A percentile compares a stretch with the other conserved stretches of the same genome.
phyloP scores from a whole-genome alignment of 768 basidiomycete genomes.

The Lactarius sp. region DNA sequence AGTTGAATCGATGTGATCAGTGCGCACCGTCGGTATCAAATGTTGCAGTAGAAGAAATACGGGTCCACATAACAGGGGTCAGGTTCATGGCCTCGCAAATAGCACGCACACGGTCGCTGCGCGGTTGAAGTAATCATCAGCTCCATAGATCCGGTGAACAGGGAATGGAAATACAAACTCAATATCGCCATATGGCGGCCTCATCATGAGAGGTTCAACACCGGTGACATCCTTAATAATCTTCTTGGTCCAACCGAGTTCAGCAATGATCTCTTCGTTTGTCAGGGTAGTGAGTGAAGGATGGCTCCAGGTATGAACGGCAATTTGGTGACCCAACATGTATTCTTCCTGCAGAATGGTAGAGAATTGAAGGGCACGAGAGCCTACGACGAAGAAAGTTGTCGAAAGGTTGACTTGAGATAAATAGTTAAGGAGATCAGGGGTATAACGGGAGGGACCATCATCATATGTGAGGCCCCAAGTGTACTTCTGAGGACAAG shows the following conservation, averaged over 20 bases:
- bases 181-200: constrained; percentile 79
- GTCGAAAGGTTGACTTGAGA: constrained; percentile 59
- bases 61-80: constrained; percentile 81
- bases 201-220: constrained; percentile 72
- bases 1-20: constrained; percentile 1
- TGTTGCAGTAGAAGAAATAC: constrained; percentile 50
- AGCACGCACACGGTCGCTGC: constrained; percentile 82
- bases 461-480: constrained; percentile 70
- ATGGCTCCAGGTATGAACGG: constrained; percentile 70
- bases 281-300: constrained; percentile 63
- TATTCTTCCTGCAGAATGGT: constrained; percentile 68
- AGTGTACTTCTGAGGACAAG: constrained; percentile 61
- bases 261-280: constrained; percentile 80
- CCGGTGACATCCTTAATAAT: constrained; percentile 78
- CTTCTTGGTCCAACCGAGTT: constrained; percentile 84
- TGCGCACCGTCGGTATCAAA: constrained; percentile 65
- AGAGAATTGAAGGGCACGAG: constrained; percentile 69
- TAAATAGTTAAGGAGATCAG: constrained; percentile 67
- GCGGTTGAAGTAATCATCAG: constrained; percentile 14
- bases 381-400: constrained; percentile 88
- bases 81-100: constrained; percentile 80
- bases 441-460: constrained; percentile 75
- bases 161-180: constrained; percentile 42
- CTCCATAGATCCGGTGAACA: background rate
- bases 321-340: constrained; percentile 74